Percentiles rank a stretch among this genome's conserved stretches.
These are phyloP conservation scores for Colletotrichum musicola DNA, from an alignment of 2,329 filamentous ascomycete genomes.

Conservation along the genomic window DNA sequence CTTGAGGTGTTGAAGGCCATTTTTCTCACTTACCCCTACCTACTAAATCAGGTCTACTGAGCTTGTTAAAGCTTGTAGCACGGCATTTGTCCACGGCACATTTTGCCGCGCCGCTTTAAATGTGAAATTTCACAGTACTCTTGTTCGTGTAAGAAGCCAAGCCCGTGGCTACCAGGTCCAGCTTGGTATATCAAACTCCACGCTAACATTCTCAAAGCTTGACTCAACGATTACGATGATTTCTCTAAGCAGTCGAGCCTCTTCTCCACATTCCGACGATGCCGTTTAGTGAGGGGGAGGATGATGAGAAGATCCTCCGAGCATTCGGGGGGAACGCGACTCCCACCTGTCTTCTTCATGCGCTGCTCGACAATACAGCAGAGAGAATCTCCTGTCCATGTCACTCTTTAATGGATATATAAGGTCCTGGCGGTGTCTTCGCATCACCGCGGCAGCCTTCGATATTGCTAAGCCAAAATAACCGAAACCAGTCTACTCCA, in stretches of 20 bases:
- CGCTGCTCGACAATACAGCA: neutral
- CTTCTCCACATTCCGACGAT: neutral
- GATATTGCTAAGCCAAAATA: neutral
- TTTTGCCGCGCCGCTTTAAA: neutral
- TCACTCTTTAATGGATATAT: neutral
- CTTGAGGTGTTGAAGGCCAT: neutral
- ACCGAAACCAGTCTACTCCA: neutral
- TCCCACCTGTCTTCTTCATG: neutral
- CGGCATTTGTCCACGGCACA: neutral
- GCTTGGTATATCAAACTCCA: neutral
- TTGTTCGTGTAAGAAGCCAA: neutral
- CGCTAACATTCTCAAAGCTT: neutral
- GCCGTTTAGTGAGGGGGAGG: neutral
- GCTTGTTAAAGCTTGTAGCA: neutral
- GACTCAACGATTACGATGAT: conserved; percentile 14
- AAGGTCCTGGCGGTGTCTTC: neutral
- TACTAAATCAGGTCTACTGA: neutral
- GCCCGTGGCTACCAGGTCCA: neutral
- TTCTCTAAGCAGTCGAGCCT: neutral
- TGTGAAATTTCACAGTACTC: neutral
- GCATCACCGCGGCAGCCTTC: neutral
- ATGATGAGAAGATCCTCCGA: neutral
- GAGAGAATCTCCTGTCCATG: no score
- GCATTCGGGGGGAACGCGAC: neutral
- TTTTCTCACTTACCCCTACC: conserved; percentile 1